Evolutionary conservation across 768 basidiomycete species (phyloP).

Genomic region (Mycena metata): DNA sequence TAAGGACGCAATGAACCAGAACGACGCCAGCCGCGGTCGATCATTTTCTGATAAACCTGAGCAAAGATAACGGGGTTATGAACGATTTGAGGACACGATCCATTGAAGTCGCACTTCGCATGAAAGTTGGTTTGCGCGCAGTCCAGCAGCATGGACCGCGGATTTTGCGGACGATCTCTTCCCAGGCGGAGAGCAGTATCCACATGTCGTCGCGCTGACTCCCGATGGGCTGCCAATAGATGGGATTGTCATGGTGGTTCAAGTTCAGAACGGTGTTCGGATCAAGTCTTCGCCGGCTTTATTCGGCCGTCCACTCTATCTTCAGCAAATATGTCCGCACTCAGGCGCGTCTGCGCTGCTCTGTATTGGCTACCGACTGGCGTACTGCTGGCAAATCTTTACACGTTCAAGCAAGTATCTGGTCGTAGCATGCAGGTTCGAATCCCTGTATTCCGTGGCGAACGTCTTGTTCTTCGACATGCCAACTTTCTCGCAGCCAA

Average conservation of each 20-base stretch:
- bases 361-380: constrained; percentile 73
- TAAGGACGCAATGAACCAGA: constrained; percentile 61
- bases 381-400: constrained; percentile 63
- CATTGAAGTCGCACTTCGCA: constrained; percentile 60
- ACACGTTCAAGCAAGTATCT: constrained; percentile 64
- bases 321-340: constrained; percentile 11
- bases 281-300: too few relatives aligned
- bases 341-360: constrained; percentile 38
- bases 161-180: constrained; percentile 56
- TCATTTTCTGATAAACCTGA: constrained; percentile 86
- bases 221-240: constrained; percentile 57
- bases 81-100: too few relatives aligned
- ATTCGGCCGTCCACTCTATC: background rate
- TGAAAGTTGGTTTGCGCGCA: constrained; percentile 65
- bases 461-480: background rate
- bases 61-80: background rate
- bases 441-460: background rate
- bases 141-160: constrained; percentile 61
- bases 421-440: constrained; percentile 83
- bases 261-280: too few relatives aligned
- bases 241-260: constrained; percentile 14
- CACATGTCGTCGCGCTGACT: constrained; percentile 63
- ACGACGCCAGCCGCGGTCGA: constrained; percentile 88
- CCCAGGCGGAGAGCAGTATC: constrained; percentile 76
- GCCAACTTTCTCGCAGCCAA: constrained; percentile 61